A percentile compares a stretch with the other conserved stretches of the same genome.
phyloP scores from a whole-genome alignment of 108 stramenopile species.

The Licmophora abbreviata region DNA sequence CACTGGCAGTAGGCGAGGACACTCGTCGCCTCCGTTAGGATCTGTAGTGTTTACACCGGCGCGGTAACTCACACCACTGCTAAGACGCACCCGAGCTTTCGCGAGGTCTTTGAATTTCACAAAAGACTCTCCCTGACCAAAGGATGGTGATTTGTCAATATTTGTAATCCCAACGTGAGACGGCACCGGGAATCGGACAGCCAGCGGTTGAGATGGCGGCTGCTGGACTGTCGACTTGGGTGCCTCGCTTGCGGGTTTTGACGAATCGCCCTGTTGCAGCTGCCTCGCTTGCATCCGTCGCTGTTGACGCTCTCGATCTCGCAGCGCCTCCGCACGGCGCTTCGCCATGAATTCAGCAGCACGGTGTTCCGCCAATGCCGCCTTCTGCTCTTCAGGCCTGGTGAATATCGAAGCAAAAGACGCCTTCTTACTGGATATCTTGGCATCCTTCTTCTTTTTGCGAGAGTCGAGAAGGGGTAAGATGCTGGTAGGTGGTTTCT shows the following conservation, averaged over 20 bases:
- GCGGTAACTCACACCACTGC: not conserved
- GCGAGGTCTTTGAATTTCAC: too few relatives aligned
- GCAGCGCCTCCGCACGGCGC: conserved; percentile 22
- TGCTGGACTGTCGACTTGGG: too few relatives aligned
- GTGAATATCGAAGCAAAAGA: conserved; percentile 1
- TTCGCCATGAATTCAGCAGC: conserved; percentile 46
- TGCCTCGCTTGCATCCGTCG: conserved; percentile 26
- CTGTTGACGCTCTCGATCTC: conserved; percentile 40
- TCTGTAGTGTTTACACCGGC: not conserved
- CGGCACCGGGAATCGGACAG: too few relatives aligned
- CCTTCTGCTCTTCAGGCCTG: conserved; percentile 3
- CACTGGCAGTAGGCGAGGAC: not conserved
- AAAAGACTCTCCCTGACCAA: too few relatives aligned
- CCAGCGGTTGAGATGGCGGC: too few relatives aligned
- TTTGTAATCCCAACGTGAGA: too few relatives aligned
- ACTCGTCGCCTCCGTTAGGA: not conserved
- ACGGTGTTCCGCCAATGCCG: conserved; percentile 36
- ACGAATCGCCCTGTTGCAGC: conserved; percentile 1
- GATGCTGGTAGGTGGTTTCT: too few relatives aligned
- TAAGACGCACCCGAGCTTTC: too few relatives aligned
- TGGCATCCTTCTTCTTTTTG: not conserved
- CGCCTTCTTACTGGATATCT: not conserved
- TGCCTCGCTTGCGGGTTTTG: too few relatives aligned
- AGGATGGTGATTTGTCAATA: too few relatives aligned
- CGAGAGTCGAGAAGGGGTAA: too few relatives aligned